These are phyloP conservation scores for Neohortaea acidophila DNA, from an alignment of 495 filamentous ascomycete genomes.

Conservation along the genomic window DNA sequence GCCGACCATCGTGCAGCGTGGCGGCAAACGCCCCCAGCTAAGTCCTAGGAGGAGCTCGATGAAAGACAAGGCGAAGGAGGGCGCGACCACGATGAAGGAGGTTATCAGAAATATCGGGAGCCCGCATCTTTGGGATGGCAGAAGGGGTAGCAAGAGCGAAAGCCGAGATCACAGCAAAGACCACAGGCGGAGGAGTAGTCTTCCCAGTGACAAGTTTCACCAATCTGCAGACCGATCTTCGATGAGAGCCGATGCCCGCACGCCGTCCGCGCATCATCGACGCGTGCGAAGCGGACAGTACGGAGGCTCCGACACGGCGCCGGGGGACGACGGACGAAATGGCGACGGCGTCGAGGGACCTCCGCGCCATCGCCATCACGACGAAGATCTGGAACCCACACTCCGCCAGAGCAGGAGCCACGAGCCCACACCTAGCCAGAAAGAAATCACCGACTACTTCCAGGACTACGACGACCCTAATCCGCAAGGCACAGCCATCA, in stretches of 20 bases:
- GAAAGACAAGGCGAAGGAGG: conserved; percentile 21
- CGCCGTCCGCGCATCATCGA: conserved; percentile 2
- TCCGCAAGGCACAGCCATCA: neutral
- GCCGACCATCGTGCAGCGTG: conserved; percentile 21
- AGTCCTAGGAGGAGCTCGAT: conserved; percentile 16
- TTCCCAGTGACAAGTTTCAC: conserved; percentile 12
- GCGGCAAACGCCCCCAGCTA: conserved; percentile 11
- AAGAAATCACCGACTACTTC: conserved; percentile 22
- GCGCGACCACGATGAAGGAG: conserved; percentile 19
- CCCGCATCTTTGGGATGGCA: conserved; percentile 19
- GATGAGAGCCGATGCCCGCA: no score
- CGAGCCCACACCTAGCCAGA: conserved; percentile 23
- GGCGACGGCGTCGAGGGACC: neutral
- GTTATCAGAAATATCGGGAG: conserved; percentile 16
- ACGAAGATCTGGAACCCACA: conserved; percentile 5
- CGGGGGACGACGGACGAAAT: neutral
- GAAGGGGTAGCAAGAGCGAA: conserved; percentile 5
- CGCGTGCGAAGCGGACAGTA: conserved; percentile 3
- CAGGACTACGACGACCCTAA: conserved; percentile 4
- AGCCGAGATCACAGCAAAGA: conserved; percentile 8
- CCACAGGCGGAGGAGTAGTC: conserved; percentile 10
- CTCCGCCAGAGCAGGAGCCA: conserved; percentile 22
- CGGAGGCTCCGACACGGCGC: neutral
- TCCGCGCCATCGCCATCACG: conserved; percentile 1
- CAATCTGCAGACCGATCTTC: conserved; percentile 12